Evolutionary conservation across 257 asterid species (phyloP).

Genomic region (Ehretia macrophylla): DNA sequence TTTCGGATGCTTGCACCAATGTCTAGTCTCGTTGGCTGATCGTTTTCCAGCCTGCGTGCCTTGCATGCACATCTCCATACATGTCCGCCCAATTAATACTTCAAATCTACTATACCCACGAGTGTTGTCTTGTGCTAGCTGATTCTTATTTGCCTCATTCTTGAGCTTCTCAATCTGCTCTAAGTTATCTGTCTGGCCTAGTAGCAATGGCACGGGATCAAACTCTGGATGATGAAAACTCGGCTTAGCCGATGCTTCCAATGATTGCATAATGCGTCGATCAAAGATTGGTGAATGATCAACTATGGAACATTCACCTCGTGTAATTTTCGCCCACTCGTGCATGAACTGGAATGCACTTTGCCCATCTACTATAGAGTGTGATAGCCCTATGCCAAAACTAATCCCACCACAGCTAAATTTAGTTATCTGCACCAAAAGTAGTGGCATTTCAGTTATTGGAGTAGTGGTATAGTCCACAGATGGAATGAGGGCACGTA

Average conservation of each 20-base stretch:
- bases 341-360: constrained; percentile 10
- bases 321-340: constrained; percentile 24
- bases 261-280: neutral
- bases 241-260: neutral
- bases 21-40: constrained; percentile 16
- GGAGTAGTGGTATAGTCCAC: constrained; percentile 1
- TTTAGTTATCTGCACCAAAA: constrained; percentile 11
- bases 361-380: constrained; percentile 10
- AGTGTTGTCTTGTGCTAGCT: neutral
- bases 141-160: constrained; percentile 11
- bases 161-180: constrained; percentile 14
- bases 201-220: neutral
- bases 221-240: constrained; percentile 1
- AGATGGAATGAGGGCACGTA: constrained; percentile 31
- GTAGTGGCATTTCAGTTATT: constrained; percentile 11
- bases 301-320: constrained; percentile 14
- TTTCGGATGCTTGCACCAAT: constrained; percentile 4
- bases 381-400: constrained; percentile 13
- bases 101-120: constrained; percentile 15
- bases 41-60: constrained; percentile 14
- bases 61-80: constrained; percentile 26
- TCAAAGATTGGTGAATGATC: constrained; percentile 13
- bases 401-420: constrained; percentile 20
- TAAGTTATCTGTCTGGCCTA: constrained; percentile 9
- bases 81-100: constrained; percentile 18